These are phyloP conservation scores for Leishmania major DNA, from an alignment of 208 protist genomes.

Conservation along the genomic window DNA sequence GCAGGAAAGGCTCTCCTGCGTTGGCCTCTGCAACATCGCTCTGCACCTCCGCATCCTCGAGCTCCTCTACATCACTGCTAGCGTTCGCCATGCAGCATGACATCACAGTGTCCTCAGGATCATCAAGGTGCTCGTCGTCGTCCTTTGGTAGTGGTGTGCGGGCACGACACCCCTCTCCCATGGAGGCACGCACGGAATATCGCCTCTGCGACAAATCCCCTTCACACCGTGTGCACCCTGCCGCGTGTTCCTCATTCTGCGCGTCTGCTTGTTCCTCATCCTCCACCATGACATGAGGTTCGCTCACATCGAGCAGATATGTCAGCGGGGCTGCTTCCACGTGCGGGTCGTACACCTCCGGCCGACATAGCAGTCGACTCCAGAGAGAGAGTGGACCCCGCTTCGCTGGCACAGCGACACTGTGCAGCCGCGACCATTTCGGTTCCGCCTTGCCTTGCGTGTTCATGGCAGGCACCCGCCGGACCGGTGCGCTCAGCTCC, in stretches of 20 bases:
- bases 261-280: neutral
- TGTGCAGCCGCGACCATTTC: neutral
- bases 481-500: neutral
- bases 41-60: neutral
- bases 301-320: slow-evolving; percentile 14
- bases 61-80: slow-evolving; percentile 1
- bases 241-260: neutral
- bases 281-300: neutral
- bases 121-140: neutral
- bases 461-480: neutral
- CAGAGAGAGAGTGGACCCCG: slow-evolving; percentile 31
- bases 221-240: too few relatives aligned
- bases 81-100: neutral
- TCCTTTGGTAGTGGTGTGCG: neutral
- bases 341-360: slow-evolving; percentile 48
- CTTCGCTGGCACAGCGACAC: neutral
- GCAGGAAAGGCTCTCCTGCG: neutral
- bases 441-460: too few relatives aligned
- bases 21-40: neutral
- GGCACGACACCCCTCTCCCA: neutral
- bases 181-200: neutral
- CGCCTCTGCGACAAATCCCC: neutral
- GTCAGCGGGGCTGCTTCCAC: slow-evolving; percentile 33
- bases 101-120: neutral
- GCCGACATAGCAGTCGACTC: slow-evolving; percentile 49